A percentile compares a stretch with the other conserved stretches of the same genome.
Evolutionary conservation across 169 alveolate species (phyloP).

Genomic region (Cryptosporidium muris): DNA sequence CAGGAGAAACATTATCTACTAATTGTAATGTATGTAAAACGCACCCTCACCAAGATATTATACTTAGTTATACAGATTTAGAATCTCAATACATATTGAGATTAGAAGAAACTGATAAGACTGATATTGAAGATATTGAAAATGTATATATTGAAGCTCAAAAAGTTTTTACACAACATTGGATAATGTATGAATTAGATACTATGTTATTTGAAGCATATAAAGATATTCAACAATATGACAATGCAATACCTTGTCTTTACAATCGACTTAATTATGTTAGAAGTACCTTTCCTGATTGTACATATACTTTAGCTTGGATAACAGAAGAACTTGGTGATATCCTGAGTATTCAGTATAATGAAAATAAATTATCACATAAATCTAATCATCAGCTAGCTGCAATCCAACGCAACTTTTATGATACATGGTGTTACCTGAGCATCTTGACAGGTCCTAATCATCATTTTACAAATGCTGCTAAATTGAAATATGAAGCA

Average conservation of each 20-base stretch:
- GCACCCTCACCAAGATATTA: constrained; percentile 51
- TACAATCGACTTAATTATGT: constrained; percentile 75
- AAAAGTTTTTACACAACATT: constrained; percentile 80
- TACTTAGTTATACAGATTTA: constrained; percentile 64
- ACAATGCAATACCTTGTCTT: constrained; percentile 74
- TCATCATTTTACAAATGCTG: constrained; percentile 64
- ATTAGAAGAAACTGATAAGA: constrained; percentile 76
- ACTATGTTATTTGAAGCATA: constrained; percentile 78
- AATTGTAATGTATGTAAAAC: constrained; percentile 59
- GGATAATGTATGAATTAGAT: constrained; percentile 78
- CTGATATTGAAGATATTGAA: constrained; percentile 75
- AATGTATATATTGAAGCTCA: constrained; percentile 77
- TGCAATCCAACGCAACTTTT: constrained; percentile 61
- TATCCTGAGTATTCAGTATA: constrained; percentile 41
- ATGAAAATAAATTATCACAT: not conserved
- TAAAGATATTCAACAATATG: constrained; percentile 73
- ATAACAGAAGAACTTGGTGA: constrained; percentile 85
- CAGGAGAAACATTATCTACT: constrained; percentile 42
- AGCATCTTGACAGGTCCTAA: constrained; percentile 70
- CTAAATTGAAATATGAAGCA: constrained; percentile 61
- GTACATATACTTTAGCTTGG: constrained; percentile 85
- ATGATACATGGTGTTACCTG: constrained; percentile 71
- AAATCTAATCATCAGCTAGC: constrained; percentile 42
- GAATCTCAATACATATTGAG: constrained; percentile 74
- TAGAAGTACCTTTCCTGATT: constrained; percentile 77